phyloP scores from a whole-genome alignment of 2,329 filamentous ascomycete species.

The Knoxdaviesia proteae region DNA sequence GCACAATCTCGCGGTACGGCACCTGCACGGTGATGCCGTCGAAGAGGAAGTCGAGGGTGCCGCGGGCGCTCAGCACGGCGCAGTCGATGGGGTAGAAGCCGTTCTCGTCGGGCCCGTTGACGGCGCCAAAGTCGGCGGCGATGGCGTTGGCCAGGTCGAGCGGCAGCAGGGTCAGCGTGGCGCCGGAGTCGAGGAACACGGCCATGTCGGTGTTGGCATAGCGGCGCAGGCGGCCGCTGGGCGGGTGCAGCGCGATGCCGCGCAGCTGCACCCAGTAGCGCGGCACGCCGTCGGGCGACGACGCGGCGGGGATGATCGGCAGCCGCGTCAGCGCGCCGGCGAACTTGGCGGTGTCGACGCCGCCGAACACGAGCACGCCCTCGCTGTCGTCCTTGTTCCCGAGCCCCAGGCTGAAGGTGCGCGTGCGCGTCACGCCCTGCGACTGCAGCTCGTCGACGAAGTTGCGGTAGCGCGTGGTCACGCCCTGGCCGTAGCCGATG shows the following conservation, averaged over 20 bases:
- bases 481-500: conserved; percentile 42
- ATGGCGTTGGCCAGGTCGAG: conserved; percentile 27
- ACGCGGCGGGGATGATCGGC: conserved; percentile 34
- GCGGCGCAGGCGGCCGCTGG: conserved; percentile 10
- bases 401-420: conserved; percentile 44
- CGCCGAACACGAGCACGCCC: conserved; percentile 48
- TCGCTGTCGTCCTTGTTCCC: conserved; percentile 37
- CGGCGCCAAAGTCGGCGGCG: conserved; percentile 25
- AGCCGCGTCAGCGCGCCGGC: conserved; percentile 34
- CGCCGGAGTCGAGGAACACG: conserved; percentile 52
- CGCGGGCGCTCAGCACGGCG: conserved; percentile 15
- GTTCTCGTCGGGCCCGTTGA: conserved; percentile 13
- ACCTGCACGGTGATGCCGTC: conserved; percentile 24
- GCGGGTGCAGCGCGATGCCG: conserved; percentile 19
- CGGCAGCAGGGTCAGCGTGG: conserved; percentile 47
- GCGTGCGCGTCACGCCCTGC: conserved; percentile 34
- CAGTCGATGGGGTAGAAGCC: conserved; percentile 28
- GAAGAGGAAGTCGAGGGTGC: conserved; percentile 28
- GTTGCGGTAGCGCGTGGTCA: conserved; percentile 26
- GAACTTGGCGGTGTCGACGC: conserved; percentile 44
- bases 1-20: conserved; percentile 23
- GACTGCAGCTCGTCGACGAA: conserved; percentile 27
- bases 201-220: conserved; percentile 21
- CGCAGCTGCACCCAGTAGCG: conserved; percentile 31
- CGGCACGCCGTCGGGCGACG: conserved; percentile 32